These are phyloP conservation scores for Suillus variegatus DNA, from an alignment of 768 basidiomycete genomes.

Conservation along the genomic window DNA sequence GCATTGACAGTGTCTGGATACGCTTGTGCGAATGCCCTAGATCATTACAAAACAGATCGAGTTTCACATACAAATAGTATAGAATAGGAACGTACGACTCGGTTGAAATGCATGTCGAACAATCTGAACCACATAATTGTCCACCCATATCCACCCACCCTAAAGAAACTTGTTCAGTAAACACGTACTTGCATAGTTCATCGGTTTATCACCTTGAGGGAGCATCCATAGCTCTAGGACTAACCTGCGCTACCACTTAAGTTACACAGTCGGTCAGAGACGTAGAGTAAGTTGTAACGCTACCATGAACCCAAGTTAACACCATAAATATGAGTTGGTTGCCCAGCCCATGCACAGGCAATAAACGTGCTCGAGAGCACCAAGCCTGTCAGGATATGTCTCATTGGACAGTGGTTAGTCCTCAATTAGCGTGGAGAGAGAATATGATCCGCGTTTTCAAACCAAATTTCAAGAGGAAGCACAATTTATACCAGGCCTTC, in stretches of 20 bases:
- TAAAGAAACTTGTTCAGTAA: constrained; percentile 22
- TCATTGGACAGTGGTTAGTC: constrained; percentile 17
- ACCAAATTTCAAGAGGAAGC: not conserved
- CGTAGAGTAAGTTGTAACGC: constrained; percentile 9
- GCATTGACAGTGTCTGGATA: constrained; percentile 59
- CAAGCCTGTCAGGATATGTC: constrained; percentile 13
- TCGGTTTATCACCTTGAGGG: constrained; percentile 49
- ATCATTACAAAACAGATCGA: not conserved
- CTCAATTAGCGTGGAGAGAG: not conserved
- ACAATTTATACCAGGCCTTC: not conserved
- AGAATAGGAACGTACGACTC: constrained; percentile 55
- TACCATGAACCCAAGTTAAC: constrained; percentile 73
- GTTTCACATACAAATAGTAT: not conserved
- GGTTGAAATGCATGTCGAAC: constrained; percentile 60
- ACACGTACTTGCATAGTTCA: not conserved
- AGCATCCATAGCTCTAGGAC: constrained; percentile 85
- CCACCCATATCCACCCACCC: constrained; percentile 81
- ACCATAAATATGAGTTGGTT: constrained; percentile 56
- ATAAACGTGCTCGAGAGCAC: constrained; percentile 20
- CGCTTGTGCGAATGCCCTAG: constrained; percentile 59
- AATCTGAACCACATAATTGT: constrained; percentile 50
- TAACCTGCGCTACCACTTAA: constrained; percentile 49
- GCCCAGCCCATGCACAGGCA: constrained; percentile 21
- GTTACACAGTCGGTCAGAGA: constrained; percentile 2
- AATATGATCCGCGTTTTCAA: not conserved